phyloP scores from a whole-genome alignment of 768 basidiomycete genomes.

The Suillus cothurnatus region DNA sequence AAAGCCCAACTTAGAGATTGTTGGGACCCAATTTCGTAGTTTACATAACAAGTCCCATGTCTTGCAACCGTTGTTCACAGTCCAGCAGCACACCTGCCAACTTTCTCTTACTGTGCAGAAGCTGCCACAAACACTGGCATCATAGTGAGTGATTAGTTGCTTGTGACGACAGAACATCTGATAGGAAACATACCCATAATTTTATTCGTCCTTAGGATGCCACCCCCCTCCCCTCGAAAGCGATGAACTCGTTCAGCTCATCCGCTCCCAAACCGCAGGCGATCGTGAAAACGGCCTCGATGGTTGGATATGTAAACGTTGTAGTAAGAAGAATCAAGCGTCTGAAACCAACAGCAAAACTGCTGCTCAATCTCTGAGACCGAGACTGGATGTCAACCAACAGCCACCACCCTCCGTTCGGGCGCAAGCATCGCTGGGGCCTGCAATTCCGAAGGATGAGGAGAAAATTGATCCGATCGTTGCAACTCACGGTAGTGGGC shows the following conservation, averaged over 20 bases:
- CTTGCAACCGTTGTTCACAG: constrained; percentile 29
- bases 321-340: constrained; percentile 29
- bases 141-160: constrained; percentile 23
- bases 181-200: neutral
- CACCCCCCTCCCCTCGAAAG: constrained; percentile 34
- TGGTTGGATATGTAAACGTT: constrained; percentile 34
- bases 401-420: neutral
- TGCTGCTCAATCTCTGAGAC: neutral
- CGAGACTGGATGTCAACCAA: neutral
- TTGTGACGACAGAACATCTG: too few relatives aligned
- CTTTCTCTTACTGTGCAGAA: constrained; percentile 37
- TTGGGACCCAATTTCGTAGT: neutral
- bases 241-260: constrained; percentile 23
- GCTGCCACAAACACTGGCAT: constrained; percentile 39
- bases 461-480: neutral
- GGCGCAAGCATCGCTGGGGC: neutral
- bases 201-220: constrained; percentile 25
- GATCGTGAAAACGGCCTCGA: constrained; percentile 26
- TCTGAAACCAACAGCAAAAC: neutral
- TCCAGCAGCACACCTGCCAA: constrained; percentile 27
- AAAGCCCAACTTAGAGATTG: too few relatives aligned
- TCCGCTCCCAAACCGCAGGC: constrained; percentile 26
- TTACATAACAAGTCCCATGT: neutral
- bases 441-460: neutral
- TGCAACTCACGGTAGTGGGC: neutral